Evolutionary conservation across 768 basidiomycete species (phyloP), one percentile per base, ranked within the genome.

Genomic region (Russula brevipes): DNA sequence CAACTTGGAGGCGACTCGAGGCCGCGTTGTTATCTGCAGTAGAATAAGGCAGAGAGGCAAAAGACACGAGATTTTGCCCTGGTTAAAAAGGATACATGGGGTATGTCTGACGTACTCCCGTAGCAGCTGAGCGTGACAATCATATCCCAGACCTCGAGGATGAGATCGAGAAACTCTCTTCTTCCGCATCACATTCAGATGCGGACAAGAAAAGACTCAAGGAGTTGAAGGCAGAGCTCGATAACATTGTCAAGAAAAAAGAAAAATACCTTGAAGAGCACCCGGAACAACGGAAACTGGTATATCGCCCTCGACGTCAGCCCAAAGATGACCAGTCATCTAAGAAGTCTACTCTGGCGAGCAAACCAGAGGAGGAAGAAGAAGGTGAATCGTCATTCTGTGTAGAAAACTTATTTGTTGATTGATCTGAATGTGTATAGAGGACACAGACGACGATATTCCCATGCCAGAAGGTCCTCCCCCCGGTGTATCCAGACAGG

Each of bases 11-110:
- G 14, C 54, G 42, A 53, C 42, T 57, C 56, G 51, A 31, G 9
- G 46, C 4, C 24, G 38, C 46, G 56, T 39, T 58, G 57, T 57
- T 56, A 60, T 68, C 56, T 80, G 75, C 75, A 85, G 82, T 87
- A 95, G 93, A 96, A 98, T 81, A 98, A 97, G 79, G 76, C 87
- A 72, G 86, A 83, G 60, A 81, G 95, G 60, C 75, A 82, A 54
- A 94, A 95, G 76, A 76, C 85, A 16, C 83, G 91, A 68, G 94
- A 98, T 72, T 86, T 94, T 72, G 81, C 90, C n/a, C 80, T 92
- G 36, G 89, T 97, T 46, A 98, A 98, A 80, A 94, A 93, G 75
- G 94, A 98, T 70, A 97, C 94, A 3, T 77, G 80, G 73, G 91
- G 94, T 87, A 68, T 54, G 79, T 55, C 42, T 71, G 44, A n/a